These are phyloP conservation scores for Globisporangium emineosum DNA, from an alignment of 352 stramenopile genomes.

Conservation along the genomic window DNA sequence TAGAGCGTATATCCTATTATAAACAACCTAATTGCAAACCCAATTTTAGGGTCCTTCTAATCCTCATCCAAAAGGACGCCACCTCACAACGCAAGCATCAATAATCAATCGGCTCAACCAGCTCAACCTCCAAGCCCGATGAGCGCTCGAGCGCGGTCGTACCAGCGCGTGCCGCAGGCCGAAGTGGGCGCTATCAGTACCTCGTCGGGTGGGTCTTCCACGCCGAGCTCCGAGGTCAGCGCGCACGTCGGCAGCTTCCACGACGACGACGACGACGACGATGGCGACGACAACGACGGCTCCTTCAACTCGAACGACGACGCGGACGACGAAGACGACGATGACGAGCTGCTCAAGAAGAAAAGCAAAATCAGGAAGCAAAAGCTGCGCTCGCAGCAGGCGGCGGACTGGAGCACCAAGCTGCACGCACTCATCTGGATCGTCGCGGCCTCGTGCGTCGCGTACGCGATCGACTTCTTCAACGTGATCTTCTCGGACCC, in stretches of 20 bases:
- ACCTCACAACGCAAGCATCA: neutral
- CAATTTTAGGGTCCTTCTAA: no score
- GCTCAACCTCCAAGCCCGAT: neutral
- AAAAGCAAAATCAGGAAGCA: conserved; percentile 20
- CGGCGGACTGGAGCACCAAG: conserved; percentile 63
- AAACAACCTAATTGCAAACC: no score
- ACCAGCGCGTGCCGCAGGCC: conserved; percentile 53
- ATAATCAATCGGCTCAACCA: neutral
- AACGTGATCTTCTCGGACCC: conserved; percentile 61
- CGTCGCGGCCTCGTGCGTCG: conserved; percentile 38
- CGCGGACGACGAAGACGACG: conserved; percentile 22
- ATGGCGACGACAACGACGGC: conserved; percentile 30
- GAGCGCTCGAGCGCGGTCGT: conserved; percentile 20
- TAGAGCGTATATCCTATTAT: no score
- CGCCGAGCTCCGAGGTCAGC: conserved; percentile 19
- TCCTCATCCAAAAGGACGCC: conserved; percentile 3
- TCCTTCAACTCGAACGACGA: conserved; percentile 18
- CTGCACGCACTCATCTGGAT: conserved; percentile 79
- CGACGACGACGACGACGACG: conserved; percentile 32
- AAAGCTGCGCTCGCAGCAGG: conserved; percentile 36
- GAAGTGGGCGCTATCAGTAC: conserved; percentile 17
- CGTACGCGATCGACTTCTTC: conserved; percentile 73
- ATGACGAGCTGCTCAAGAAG: conserved; percentile 31
- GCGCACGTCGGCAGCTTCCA: conserved; percentile 26
- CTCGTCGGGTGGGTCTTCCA: neutral